Percentiles rank a stretch among this genome's conserved stretches.
Evolutionary conservation across 2,329 filamentous ascomycete species (phyloP).

Genomic region (Phoma sp.): DNA sequence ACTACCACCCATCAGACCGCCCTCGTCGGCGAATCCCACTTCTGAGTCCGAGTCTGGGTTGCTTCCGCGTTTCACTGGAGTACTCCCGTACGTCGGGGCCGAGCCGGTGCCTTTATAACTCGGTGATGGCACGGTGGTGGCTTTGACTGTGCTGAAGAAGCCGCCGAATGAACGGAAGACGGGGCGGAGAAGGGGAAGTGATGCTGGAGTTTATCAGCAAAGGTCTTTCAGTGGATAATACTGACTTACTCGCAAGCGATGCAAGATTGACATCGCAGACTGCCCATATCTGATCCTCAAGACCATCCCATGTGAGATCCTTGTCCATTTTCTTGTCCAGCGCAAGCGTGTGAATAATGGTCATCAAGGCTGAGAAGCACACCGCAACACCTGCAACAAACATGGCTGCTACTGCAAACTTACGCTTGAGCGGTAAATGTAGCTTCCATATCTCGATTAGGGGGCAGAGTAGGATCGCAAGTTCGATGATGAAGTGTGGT

Average conservation of each 20-base stretch:
- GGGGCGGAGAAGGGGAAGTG: slow-evolving; percentile 30
- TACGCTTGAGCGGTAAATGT: slow-evolving; percentile 24
- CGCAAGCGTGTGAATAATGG: slow-evolving; percentile 25
- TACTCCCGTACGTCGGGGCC: slow-evolving; percentile 21
- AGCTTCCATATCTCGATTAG: slow-evolving; percentile 28
- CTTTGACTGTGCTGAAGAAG: slow-evolving; percentile 19
- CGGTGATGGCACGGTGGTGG: not conserved
- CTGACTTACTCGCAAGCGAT: slow-evolving; percentile 25
- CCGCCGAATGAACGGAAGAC: slow-evolving; percentile 24
- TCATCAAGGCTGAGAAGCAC: slow-evolving; percentile 28
- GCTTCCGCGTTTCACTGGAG: slow-evolving; percentile 5
- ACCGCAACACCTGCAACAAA: slow-evolving; percentile 29
- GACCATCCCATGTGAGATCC: slow-evolving; percentile 32
- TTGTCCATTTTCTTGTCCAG: slow-evolving; percentile 20
- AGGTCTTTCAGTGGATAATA: fast-evolving
- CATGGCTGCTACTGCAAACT: slow-evolving; percentile 30
- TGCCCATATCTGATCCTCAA: slow-evolving; percentile 34
- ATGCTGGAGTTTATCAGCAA: slow-evolving; percentile 17
- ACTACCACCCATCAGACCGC: slow-evolving; percentile 9
- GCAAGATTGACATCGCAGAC: slow-evolving; percentile 37
- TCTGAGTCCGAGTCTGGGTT: slow-evolving; percentile 18
- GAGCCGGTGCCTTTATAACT: slow-evolving; percentile 15
- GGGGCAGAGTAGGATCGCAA: slow-evolving; percentile 30
- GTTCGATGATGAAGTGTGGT: slow-evolving; percentile 33
- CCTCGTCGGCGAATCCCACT: slow-evolving; percentile 22